Evolutionary conservation across 129 eudicot species (phyloP).

Genomic region (Flaveria ramosissima): DNA sequence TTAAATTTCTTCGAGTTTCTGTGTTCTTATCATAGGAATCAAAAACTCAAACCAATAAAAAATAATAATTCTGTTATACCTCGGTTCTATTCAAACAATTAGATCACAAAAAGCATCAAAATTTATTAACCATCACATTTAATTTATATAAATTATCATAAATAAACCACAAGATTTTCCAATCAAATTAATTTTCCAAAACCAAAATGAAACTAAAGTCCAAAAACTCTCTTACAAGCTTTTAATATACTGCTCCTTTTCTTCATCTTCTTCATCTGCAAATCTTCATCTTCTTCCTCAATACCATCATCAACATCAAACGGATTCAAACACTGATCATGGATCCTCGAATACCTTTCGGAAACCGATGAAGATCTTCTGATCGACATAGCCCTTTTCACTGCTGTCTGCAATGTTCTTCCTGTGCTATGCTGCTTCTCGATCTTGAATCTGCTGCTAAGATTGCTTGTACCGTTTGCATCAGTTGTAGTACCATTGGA

Average conservation of each 20-base stretch:
- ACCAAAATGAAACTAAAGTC: conserved; percentile 35
- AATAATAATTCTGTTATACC: too few relatives aligned
- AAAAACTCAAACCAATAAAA: too few relatives aligned
- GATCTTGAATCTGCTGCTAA: conserved; percentile 34
- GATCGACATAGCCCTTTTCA: conserved; percentile 56
- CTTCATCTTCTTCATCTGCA: conserved; percentile 36
- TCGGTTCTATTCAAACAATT: too few relatives aligned
- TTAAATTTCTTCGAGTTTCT: too few relatives aligned
- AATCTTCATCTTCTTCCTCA: conserved; percentile 18
- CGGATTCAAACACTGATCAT: conserved; percentile 53
- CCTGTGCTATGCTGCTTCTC: conserved; percentile 49
- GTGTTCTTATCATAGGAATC: too few relatives aligned
- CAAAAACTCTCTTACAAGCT: conserved; percentile 69
- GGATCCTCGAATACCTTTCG: conserved; percentile 72
- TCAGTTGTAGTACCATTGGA: conserved; percentile 26
- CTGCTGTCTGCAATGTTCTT: conserved; percentile 37
- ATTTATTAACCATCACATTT: too few relatives aligned
- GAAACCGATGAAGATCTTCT: conserved; percentile 77
- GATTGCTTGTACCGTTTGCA: conserved; percentile 21
- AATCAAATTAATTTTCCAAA: background rate
- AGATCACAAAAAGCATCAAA: too few relatives aligned
- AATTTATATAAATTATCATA: too few relatives aligned
- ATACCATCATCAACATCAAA: conserved; percentile 22
- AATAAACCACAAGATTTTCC: too few relatives aligned
- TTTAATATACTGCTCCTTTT: conserved; percentile 41